Percentiles rank a stretch among this genome's conserved stretches.
Conservation (phyloP, 2,329 filamentous ascomycete species). For the Fusarium papillatum region DNA sequence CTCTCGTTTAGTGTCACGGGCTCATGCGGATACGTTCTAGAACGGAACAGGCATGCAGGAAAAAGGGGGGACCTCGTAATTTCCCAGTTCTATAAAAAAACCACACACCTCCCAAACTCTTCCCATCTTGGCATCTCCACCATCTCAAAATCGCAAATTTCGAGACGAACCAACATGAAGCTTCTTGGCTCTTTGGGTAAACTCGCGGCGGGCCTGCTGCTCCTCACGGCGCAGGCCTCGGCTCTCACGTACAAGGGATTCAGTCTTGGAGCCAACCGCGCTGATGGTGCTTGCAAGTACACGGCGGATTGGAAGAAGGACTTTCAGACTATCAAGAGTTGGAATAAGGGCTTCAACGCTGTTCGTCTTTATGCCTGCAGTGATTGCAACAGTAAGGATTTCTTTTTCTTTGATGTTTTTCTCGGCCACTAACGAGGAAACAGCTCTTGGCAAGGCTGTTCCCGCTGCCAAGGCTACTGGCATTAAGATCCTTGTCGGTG, state of each 20-base stretch:
- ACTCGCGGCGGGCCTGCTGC: constrained; percentile 31
- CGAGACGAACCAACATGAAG: constrained; percentile 31
- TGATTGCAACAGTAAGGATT: constrained; percentile 39
- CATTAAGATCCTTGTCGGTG: constrained; percentile 40
- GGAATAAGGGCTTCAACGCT: constrained; percentile 43
- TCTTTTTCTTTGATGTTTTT: background rate
- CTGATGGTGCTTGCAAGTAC: constrained; percentile 37
- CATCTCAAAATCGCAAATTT: background rate
- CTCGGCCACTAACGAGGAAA: background rate
- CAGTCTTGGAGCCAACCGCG: constrained; percentile 40
- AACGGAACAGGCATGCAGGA: background rate
- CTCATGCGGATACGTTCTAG: background rate
- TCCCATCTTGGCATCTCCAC: background rate
- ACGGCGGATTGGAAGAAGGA: constrained; percentile 43
- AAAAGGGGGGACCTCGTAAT: background rate
- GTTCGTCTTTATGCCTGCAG: constrained; percentile 36
- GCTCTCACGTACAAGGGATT: constrained; percentile 41
- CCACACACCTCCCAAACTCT: background rate
- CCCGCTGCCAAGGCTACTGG: constrained; percentile 42
- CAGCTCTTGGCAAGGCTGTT: constrained; percentile 39
- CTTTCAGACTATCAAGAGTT: constrained; percentile 42
- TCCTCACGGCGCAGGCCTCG: constrained; percentile 36
- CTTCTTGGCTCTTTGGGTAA: constrained; percentile 30
- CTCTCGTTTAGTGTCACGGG: background rate
- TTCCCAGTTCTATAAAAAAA: background rate